Evolutionary conservation across 2,329 filamentous ascomycete species (phyloP).

Genomic region (Zymoseptoria pseudotritici): DNA sequence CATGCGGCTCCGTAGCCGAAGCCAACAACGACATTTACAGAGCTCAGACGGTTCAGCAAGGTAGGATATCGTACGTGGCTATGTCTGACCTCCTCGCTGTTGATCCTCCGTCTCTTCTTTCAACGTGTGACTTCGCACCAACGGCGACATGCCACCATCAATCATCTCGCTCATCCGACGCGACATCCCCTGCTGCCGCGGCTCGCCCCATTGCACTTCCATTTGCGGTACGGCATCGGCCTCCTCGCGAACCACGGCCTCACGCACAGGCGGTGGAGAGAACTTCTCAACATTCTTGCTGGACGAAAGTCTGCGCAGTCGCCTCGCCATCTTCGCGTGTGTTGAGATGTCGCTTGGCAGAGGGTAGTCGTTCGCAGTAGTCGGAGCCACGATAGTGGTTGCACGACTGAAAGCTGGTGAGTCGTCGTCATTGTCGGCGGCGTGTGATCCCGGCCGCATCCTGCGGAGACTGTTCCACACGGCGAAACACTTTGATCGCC

Average conservation of each 20-base stretch:
- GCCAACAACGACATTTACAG: too few species aligned
- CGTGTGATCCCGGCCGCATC: background rate
- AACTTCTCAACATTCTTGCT: background rate
- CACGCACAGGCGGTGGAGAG: background rate
- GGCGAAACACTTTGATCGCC: constrained; percentile 14
- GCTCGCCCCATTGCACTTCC: background rate
- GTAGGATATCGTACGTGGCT: too few species aligned
- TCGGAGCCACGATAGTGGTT: background rate
- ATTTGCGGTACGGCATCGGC: background rate
- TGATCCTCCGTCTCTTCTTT: background rate
- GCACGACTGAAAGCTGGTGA: background rate
- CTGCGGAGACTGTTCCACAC: background rate
- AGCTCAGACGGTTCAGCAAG: too few species aligned
- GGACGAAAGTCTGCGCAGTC: background rate
- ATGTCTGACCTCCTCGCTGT: too few species aligned
- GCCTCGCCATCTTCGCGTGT: background rate
- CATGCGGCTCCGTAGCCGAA: too few species aligned
- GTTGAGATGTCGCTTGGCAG: background rate
- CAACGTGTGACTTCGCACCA: background rate
- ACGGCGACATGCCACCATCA: background rate
- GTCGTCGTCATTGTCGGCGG: background rate
- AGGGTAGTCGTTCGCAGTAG: background rate
- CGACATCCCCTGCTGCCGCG: background rate
- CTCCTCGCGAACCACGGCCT: background rate
- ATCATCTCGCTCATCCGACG: background rate